Conservation (phyloP, 2,329 filamentous ascomycete genomes). For the Talaromyces rugulosus region DNA sequence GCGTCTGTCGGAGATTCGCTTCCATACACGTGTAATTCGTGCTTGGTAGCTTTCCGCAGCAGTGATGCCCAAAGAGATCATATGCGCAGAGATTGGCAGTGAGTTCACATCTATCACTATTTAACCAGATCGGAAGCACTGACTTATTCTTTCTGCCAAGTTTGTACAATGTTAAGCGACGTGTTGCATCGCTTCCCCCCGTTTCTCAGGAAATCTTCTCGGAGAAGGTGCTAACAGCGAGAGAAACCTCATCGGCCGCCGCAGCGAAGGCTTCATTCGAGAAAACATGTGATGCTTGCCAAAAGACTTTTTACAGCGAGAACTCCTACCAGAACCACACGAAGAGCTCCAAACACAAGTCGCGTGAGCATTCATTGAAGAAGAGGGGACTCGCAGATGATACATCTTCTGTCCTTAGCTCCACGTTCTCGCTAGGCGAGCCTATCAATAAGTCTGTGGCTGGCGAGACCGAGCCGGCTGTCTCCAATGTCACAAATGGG, state of each 20-base stretch:
- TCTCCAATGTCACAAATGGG: slow-evolving; percentile 71
- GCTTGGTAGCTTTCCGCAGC: slow-evolving; percentile 91
- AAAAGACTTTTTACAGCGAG: slow-evolving; percentile 93
- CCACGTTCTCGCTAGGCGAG: slow-evolving; percentile 85
- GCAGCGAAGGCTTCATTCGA: slow-evolving; percentile 87
- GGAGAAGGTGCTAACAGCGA: slow-evolving; percentile 90
- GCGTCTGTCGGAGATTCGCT: slow-evolving; percentile 48
- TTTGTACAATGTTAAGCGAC: slow-evolving; percentile 93
- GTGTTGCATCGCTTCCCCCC: slow-evolving; percentile 83
- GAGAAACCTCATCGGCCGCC: slow-evolving; percentile 76
- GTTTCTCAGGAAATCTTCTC: slow-evolving; percentile 90
- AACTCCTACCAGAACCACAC: slow-evolving; percentile 94
- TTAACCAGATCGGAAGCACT: neutral
- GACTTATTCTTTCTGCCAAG: slow-evolving; percentile 26
- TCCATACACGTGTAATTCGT: slow-evolving; percentile 97
- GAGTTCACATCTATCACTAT: slow-evolving; percentile 41
- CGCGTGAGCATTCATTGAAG: slow-evolving; percentile 54
- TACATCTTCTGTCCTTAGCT: slow-evolving; percentile 78
- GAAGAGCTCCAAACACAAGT: slow-evolving; percentile 82
- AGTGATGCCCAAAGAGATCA: slow-evolving; percentile 89
- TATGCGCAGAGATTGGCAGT: slow-evolving; percentile 99
- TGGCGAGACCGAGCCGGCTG: slow-evolving; percentile 49
- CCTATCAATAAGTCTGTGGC: slow-evolving; percentile 52
- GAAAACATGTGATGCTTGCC: slow-evolving; percentile 73
- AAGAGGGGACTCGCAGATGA: slow-evolving; percentile 55